Base-by-base conservation (phyloP, 2,329 filamentous ascomycete genomes). In the Paecilomyces dactylethromorphus region DNA sequence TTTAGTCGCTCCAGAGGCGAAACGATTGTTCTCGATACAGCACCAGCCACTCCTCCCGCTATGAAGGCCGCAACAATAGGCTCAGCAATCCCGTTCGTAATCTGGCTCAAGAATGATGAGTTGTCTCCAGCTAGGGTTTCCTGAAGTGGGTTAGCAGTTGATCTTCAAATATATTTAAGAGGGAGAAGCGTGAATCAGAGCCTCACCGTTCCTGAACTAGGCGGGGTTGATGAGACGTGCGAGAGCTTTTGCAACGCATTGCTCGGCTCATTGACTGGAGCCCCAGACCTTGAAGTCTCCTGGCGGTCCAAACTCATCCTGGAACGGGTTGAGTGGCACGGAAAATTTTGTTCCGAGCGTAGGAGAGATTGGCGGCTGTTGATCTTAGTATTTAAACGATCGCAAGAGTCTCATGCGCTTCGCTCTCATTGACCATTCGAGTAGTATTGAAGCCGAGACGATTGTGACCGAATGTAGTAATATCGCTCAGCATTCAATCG, bases 11-110 rank as follows among this genome's bases (percentile, higher is more conserved):
- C 94, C 39, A 99, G 85, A 3, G 94, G 94, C 15, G 93, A 97
- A 3, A 99, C 94, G 54, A 97, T 93, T 24, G 94, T 99, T 71
- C 94, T 86, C 32, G 94, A 97, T n/a, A 99, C 93, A 51, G 94
- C 94, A 59, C 94, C 94, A 15, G 94, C 94, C 22, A 97, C 87
- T 65, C 94, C 94, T 62, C 94, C 94, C 31, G 91, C 94, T 69
- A 95, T 89, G 71, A 99, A 99, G 33, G 94, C 92, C 50, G 94
- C 93, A 33, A 92, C 79, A 45, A 97, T 87, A 3, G 93, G 92
- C 63, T 96, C 89, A 10, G 92, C 88, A 62, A 97, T 55, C 45
- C 69, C 74, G n/a, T 69, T 68, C 58, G 60, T 72, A 26, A 68
- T 60, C 53, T 63, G 62, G 54, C 59, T 56, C 33, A 71, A 24